Conservation (phyloP, 441 rosid genomes). For the Biscutella laevigata region DNA sequence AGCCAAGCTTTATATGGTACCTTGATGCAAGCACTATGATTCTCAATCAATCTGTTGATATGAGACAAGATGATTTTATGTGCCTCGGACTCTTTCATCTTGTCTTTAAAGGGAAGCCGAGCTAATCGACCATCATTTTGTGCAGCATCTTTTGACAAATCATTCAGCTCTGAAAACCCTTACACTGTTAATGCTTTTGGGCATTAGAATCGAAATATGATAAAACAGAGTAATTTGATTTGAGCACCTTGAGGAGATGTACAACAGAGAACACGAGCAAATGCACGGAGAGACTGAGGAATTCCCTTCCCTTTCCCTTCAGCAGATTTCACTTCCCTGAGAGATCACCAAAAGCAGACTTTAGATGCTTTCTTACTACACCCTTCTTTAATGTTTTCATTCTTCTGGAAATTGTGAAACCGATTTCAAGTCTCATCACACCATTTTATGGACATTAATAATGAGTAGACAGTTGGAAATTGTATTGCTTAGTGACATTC, state of each 20-base stretch:
- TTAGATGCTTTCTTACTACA: background rate
- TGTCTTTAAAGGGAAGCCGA: conserved; percentile 45
- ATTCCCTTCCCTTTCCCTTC: conserved; percentile 69
- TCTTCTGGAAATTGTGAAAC: too few species aligned
- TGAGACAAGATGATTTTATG: conserved; percentile 49
- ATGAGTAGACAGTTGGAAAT: background rate
- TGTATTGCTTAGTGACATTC: background rate
- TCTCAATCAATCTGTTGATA: conserved; percentile 34
- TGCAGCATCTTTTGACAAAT: conserved; percentile 59
- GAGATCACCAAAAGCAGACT: conserved; percentile 16
- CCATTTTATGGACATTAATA: background rate
- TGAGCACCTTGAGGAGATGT: conserved; percentile 44
- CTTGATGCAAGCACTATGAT: conserved; percentile 40
- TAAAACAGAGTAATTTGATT: conserved; percentile 11
- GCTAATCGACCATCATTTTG: conserved; percentile 73
- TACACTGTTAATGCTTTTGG: background rate
- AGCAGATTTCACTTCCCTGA: conserved; percentile 68
- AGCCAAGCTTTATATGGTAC: conserved; percentile 26
- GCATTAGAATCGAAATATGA: conserved; percentile 2
- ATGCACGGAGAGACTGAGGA: conserved; percentile 77
- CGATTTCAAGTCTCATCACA: too few species aligned
- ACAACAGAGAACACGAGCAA: conserved; percentile 65
- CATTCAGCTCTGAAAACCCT: conserved; percentile 42
- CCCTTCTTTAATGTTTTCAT: background rate
- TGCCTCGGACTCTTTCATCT: conserved; percentile 49